phyloP scores from a whole-genome alignment of 1,284 basidiomycete species.

The Polyporus tsugae region DNA sequence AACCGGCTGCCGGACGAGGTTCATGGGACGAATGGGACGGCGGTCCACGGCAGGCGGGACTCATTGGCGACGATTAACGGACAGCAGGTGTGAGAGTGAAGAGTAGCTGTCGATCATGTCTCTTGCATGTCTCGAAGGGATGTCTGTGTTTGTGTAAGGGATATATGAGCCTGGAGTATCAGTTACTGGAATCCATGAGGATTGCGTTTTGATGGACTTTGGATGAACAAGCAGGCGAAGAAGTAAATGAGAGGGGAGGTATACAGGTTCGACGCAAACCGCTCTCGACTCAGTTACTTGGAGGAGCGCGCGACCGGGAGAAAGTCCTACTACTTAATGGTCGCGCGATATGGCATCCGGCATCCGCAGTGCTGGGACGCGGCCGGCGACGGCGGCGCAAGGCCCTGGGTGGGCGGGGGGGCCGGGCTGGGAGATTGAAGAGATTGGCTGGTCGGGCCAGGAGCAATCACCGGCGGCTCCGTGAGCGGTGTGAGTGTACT shows the following conservation, averaged over 20 bases:
- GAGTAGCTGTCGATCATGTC: neutral
- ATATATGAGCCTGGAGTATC: neutral
- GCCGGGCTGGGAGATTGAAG: neutral
- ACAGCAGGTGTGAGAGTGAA: constrained; percentile 3
- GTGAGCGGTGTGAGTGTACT: neutral
- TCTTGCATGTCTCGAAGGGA: neutral
- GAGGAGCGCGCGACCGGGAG: too few species aligned
- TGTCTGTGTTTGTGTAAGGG: neutral
- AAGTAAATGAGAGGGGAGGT: too few species aligned
- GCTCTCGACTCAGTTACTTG: too few species aligned
- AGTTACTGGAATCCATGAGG: neutral
- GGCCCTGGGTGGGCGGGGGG: neutral
- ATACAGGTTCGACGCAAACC: too few species aligned
- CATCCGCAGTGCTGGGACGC: too few species aligned
- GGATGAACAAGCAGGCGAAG: neutral
- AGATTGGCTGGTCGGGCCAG: neutral
- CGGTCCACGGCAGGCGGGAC: constrained; percentile 50
- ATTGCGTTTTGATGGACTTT: neutral
- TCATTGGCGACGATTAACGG: constrained; percentile 66
- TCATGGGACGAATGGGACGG: constrained; percentile 19
- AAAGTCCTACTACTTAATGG: too few species aligned
- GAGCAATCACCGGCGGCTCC: neutral
- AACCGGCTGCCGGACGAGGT: constrained; percentile 63
- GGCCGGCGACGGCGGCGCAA: neutral
- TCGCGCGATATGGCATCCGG: too few species aligned